phyloP scores from a whole-genome alignment of 805 yeast genomes.

The Candida schatavii region DNA sequence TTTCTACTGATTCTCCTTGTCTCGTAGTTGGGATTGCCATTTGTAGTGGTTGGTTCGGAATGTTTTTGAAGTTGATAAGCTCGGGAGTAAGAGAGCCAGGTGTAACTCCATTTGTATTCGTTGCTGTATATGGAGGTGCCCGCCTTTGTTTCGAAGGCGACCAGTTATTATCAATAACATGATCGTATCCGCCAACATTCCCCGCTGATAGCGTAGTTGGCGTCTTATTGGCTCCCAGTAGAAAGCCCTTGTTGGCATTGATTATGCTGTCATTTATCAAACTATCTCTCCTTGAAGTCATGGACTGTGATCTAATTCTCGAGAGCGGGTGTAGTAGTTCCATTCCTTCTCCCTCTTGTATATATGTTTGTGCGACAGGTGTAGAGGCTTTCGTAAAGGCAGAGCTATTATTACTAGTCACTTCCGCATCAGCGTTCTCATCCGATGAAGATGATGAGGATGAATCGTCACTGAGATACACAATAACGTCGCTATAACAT shows the following conservation, averaged over 20 bases:
- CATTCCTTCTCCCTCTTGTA: conserved; percentile 1
- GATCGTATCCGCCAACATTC: no score
- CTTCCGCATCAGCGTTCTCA: conserved; percentile 7
- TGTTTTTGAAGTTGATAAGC: not conserved
- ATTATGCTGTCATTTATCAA: conserved; percentile 13
- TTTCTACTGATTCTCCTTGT: conserved; percentile 76
- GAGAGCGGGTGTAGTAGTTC: conserved; percentile 26
- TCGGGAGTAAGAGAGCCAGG: conserved; percentile 7
- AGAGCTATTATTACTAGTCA: not conserved
- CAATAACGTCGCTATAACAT: conserved; percentile 71
- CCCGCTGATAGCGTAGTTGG: conserved; percentile 4
- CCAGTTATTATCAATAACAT: not conserved
- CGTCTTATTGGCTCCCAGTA: conserved; percentile 2
- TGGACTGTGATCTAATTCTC: conserved; percentile 27
- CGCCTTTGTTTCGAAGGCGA: conserved; percentile 9
- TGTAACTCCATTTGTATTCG: not conserved
- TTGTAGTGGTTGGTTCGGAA: conserved; percentile 35
- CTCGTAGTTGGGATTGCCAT: conserved; percentile 83
- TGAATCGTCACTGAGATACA: conserved; percentile 65
- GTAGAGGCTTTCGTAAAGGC: not conserved
- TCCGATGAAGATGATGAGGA: conserved; percentile 30
- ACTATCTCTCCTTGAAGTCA: conserved; percentile 23
- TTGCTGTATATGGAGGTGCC: no score
- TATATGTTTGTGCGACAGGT: not conserved
- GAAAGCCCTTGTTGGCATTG: conserved; percentile 11